These are phyloP conservation scores for Cylindricascospora bacillispora DNA, from an alignment of 1,139 yeast genomes.

Conservation along the genomic window DNA sequence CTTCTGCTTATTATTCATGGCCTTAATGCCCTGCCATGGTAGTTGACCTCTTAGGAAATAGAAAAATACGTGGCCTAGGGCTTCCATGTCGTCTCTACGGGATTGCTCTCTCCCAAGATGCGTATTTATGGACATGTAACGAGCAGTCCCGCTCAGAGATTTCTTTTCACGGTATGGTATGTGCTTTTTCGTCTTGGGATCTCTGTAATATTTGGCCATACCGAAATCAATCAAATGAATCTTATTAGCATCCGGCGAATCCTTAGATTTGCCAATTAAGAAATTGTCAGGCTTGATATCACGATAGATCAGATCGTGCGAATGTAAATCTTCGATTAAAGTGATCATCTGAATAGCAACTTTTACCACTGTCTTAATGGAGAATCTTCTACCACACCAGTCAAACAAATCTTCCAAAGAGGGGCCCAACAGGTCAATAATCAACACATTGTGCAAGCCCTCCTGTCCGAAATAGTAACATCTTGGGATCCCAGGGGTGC, in stretches of 20 bases:
- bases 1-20: conserved; percentile 71
- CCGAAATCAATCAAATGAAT: conserved; percentile 97
- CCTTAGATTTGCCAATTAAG: conserved; percentile 83
- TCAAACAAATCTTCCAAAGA: conserved; percentile 68
- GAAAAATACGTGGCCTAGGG: conserved; percentile 87
- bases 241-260: conserved; percentile 53
- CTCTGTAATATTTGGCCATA: conserved; percentile 88
- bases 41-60: conserved; percentile 90
- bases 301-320: conserved; percentile 57
- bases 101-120: conserved; percentile 95
- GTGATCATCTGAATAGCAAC: conserved; percentile 66
- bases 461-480: conserved; percentile 71
- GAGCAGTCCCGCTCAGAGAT: conserved; percentile 93
- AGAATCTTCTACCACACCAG: conserved; percentile 66
- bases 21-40: conserved; percentile 97
- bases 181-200: conserved; percentile 89
- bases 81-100: conserved; percentile 92
- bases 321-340: conserved; percentile 54
- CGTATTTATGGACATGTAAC: conserved; percentile 91
- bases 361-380: conserved; percentile 59
- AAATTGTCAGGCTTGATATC: conserved; percentile 92
- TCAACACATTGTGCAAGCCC: conserved; percentile 56
- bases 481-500: conserved; percentile 48
- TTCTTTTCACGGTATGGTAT: conserved; percentile 95
- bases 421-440: conserved; percentile 64